Evolutionary conservation across 306 rosid species (phyloP).

Genomic region (Mucuna pruriens): DNA sequence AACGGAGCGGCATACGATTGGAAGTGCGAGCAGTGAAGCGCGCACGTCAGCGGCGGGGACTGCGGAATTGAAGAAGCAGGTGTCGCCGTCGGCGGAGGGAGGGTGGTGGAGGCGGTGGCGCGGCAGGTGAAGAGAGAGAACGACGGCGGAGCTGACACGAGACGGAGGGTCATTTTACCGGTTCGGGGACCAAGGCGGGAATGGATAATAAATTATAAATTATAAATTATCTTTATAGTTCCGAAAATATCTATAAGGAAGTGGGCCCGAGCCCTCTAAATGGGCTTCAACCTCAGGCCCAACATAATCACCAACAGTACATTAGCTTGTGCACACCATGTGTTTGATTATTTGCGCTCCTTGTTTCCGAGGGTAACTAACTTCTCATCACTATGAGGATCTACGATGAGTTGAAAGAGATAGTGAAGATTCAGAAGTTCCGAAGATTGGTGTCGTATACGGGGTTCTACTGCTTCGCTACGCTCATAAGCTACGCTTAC

Average conservation of each 20-base stretch:
- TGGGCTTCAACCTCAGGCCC: background rate
- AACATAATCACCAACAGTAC: background rate
- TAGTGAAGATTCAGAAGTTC: constrained; percentile 81
- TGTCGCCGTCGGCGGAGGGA: constrained; percentile 39
- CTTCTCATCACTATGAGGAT: constrained; percentile 44
- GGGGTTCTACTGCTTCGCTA: constrained; percentile 79
- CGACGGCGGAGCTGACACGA: constrained; percentile 53
- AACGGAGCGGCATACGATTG: constrained; percentile 59
- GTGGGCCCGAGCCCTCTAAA: background rate
- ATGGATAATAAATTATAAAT: constrained; percentile 41
- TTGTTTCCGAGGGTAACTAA: constrained; percentile 32
- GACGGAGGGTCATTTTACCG: constrained; percentile 54
- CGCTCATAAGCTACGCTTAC: constrained; percentile 72
- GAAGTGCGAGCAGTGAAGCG: constrained; percentile 87
- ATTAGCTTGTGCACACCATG: background rate
- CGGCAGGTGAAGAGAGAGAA: constrained; percentile 61
- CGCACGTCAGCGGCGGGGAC: constrained; percentile 62
- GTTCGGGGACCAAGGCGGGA: constrained; percentile 51
- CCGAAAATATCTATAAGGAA: background rate
- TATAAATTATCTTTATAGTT: background rate
- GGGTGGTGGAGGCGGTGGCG: constrained; percentile 45
- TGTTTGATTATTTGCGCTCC: constrained; percentile 36
- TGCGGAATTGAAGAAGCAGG: constrained; percentile 46
- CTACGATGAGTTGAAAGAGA: constrained; percentile 60
- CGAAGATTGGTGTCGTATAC: constrained; percentile 80